These are phyloP conservation scores for Phytophthora tubulina DNA, from an alignment of 352 stramenopile genomes.

Conservation along the genomic window DNA sequence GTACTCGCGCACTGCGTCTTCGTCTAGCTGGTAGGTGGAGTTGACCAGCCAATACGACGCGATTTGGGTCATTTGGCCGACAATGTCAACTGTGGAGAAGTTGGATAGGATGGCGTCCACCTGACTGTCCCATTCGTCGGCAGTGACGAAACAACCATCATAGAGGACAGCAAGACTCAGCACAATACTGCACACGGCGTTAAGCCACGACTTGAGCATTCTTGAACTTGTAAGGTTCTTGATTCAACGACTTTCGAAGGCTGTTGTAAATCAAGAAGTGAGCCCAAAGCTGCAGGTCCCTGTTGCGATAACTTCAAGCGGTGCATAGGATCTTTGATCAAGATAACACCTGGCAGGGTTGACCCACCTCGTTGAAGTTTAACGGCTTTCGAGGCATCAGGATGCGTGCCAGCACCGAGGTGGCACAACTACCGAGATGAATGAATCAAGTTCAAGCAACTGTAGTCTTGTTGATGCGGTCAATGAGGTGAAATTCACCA, in stretches of 20 bases:
- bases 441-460: not conserved
- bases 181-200: too few relatives aligned
- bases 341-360: too few relatives aligned
- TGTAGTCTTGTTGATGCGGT: not conserved
- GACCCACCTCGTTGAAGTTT: not conserved
- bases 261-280: not conserved
- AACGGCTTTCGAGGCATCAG: not conserved
- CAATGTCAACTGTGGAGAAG: not conserved
- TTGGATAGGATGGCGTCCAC: not conserved
- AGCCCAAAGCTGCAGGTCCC: not conserved
- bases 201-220: not conserved
- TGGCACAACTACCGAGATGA: not conserved
- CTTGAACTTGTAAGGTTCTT: not conserved
- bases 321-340: too few relatives aligned
- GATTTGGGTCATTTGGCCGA: constrained; percentile 55
- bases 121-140: constrained; percentile 11
- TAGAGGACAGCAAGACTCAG: not conserved
- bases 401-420: too few relatives aligned
- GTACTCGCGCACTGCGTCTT: constrained; percentile 55
- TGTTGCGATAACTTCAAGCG: not conserved
- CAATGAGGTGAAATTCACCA: not conserved
- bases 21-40: constrained; percentile 52
- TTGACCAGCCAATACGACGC: constrained; percentile 59
- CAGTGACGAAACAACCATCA: not conserved
- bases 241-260: not conserved